Percentiles rank a stretch among this genome's conserved stretches.
phyloP scores from a whole-genome alignment of 1,284 basidiomycete species.

The Puccinia polysora region DNA sequence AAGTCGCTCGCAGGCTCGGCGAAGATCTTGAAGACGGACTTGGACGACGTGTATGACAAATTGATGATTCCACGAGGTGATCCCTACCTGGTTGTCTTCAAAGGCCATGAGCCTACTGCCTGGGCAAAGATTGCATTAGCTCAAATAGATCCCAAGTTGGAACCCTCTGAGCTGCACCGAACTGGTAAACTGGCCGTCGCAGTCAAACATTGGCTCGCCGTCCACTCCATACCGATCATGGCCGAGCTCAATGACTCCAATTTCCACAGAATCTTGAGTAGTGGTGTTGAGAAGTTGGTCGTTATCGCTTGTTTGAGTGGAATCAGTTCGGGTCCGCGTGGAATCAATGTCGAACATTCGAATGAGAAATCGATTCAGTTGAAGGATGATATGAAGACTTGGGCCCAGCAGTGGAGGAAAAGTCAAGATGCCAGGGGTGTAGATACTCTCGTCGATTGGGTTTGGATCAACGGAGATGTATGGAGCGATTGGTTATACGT shows the following conservation, averaged over 20 bases:
- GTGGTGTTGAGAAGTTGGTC: slow-evolving; percentile 5
- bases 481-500: slow-evolving; percentile 38
- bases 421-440: slow-evolving; percentile 30
- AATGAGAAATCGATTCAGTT: background rate
- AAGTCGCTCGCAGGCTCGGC: slow-evolving; percentile 12
- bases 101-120: slow-evolving; percentile 11
- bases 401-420: slow-evolving; percentile 36
- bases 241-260: slow-evolving; percentile 2
- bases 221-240: slow-evolving; percentile 2
- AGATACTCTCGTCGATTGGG: slow-evolving; percentile 24
- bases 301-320: slow-evolving; percentile 12
- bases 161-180: background rate
- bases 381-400: slow-evolving; percentile 15
- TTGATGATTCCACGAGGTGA: background rate
- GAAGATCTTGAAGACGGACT: slow-evolving; percentile 3
- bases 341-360: background rate
- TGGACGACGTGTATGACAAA: background rate
- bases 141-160: background rate
- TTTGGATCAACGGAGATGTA: slow-evolving; percentile 19
- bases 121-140: slow-evolving; percentile 18
- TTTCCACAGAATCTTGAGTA: slow-evolving; percentile 10
- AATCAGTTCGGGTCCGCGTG: background rate
- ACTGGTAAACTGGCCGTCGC: background rate
- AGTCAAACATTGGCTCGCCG: slow-evolving; percentile 16
- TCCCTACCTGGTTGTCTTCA: slow-evolving; percentile 21